phyloP scores from a whole-genome alignment of 495 filamentous ascomycete genomes.

The Aspergillus bridgeri region DNA sequence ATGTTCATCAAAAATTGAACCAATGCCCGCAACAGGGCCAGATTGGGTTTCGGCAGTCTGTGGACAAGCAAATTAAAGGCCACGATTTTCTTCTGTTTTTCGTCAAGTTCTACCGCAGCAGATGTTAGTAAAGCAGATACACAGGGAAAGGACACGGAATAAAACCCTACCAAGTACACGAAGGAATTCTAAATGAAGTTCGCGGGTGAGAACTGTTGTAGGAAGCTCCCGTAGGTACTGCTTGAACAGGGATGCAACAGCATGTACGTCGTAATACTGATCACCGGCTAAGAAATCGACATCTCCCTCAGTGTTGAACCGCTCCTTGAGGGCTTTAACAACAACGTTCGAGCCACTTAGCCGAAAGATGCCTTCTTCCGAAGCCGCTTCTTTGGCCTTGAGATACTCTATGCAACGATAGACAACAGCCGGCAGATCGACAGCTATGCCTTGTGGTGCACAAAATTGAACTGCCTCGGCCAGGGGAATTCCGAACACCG shows the following conservation, averaged over 20 bases:
- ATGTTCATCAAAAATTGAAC: slow-evolving; percentile 84
- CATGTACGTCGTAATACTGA: slow-evolving; percentile 92
- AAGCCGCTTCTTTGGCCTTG: slow-evolving; percentile 72
- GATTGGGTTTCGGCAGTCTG: slow-evolving; percentile 74
- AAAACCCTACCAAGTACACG: slow-evolving; percentile 67
- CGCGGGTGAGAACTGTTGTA: slow-evolving; percentile 82
- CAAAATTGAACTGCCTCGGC: slow-evolving; percentile 82
- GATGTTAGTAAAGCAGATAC: slow-evolving; percentile 10
- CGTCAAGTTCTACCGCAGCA: slow-evolving; percentile 52
- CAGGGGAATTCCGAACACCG: slow-evolving; percentile 83
- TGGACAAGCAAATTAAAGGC: slow-evolving; percentile 85
- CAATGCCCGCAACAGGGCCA: slow-evolving; percentile 74
- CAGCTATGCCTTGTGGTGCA: slow-evolving; percentile 63
- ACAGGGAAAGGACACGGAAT: neutral
- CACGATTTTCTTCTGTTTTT: slow-evolving; percentile 71
- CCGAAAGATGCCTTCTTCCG: slow-evolving; percentile 94
- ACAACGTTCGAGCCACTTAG: slow-evolving; percentile 91
- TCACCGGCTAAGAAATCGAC: slow-evolving; percentile 81
- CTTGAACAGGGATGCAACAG: slow-evolving; percentile 91
- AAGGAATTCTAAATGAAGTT: slow-evolving; percentile 86
- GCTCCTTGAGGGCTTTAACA: slow-evolving; percentile 84
- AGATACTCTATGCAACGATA: slow-evolving; percentile 96
- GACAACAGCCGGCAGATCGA: slow-evolving; percentile 87
- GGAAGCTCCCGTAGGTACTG: slow-evolving; percentile 91
- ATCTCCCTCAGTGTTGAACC: slow-evolving; percentile 92